Conservation (phyloP, 495 filamentous ascomycete species). For the Penicillium malachiteum region DNA sequence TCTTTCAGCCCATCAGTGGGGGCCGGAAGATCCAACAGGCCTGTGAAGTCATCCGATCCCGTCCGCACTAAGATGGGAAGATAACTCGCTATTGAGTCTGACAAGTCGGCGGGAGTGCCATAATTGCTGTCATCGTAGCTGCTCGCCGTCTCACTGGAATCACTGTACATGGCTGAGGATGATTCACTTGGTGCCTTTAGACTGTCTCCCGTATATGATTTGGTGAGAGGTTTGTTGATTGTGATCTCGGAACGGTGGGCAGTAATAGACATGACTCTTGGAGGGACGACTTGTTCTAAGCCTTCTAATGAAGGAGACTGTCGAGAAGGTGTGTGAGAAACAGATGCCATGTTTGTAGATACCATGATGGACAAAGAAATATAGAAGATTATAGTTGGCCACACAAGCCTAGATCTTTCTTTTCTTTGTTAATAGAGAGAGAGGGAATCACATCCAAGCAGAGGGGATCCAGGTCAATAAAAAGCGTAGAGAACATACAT, state of each 20-base stretch:
- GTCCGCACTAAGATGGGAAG: constrained; percentile 44
- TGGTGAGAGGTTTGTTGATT: constrained; percentile 39
- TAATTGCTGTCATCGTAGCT: constrained; percentile 27
- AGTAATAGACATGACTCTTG: constrained; percentile 13
- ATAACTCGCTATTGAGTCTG: constrained; percentile 9
- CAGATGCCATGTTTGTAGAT: constrained; percentile 28
- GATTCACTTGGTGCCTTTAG: constrained; percentile 22
- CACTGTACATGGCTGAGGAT: constrained; percentile 28
- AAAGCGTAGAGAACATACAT: too few species aligned
- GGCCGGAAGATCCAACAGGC: neutral
- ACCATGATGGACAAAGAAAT: constrained; percentile 12
- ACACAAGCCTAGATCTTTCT: constrained; percentile 19
- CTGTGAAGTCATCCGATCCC: constrained; percentile 26
- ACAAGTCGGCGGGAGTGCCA: constrained; percentile 19
- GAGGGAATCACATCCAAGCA: neutral
- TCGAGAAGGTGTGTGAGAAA: constrained; percentile 21
- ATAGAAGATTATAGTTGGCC: too few species aligned
- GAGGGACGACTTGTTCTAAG: constrained; percentile 42
- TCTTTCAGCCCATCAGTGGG: neutral
- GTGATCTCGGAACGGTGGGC: constrained; percentile 28
- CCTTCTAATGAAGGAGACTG: constrained; percentile 44
- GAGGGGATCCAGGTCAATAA: neutral
- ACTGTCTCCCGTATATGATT: constrained; percentile 1
- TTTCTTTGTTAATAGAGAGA: constrained; percentile 1
- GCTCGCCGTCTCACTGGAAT: constrained; percentile 31